Evolutionary conservation across 129 eudicot species (phyloP).

Genomic region (Glebionis coronaria): DNA sequence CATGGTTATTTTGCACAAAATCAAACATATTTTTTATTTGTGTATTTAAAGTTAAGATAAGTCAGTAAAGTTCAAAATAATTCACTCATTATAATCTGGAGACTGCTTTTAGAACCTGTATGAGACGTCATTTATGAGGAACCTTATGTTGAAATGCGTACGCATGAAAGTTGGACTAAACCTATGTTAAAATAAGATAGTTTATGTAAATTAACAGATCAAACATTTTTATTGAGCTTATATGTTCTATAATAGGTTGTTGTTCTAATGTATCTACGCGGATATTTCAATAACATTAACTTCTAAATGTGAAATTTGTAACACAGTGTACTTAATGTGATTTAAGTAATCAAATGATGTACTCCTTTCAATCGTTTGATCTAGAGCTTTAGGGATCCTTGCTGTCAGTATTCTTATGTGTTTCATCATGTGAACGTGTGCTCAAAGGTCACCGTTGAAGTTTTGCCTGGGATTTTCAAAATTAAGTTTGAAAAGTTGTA

Average conservation of each 20-base stretch:
- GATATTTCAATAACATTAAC: neutral
- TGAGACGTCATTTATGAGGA: conserved; percentile 2
- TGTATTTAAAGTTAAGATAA: too few relatives aligned
- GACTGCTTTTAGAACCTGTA: neutral
- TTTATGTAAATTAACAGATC: neutral
- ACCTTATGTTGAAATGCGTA: neutral
- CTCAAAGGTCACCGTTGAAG: conserved; percentile 96
- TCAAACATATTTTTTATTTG: too few relatives aligned
- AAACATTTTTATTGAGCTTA: neutral
- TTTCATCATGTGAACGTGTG: conserved; percentile 9
- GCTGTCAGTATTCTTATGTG: conserved; percentile 1
- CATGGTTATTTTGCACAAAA: too few relatives aligned
- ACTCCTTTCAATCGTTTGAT: neutral
- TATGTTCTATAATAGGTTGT: neutral
- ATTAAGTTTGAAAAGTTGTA: conserved; percentile 97
- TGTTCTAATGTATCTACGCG: neutral
- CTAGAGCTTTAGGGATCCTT: neutral
- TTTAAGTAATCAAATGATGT: neutral
- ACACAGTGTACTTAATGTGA: neutral
- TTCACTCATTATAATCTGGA: neutral
- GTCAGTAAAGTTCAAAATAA: too few relatives aligned
- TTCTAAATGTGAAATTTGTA: neutral
- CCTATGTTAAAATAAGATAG: neutral
- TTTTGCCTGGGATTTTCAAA: conserved; percentile 90
- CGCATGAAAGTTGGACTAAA: conserved; percentile 7